These are phyloP conservation scores for Aspergillus kassunensis DNA, from an alignment of 495 filamentous ascomycete species.

Conservation along the genomic window DNA sequence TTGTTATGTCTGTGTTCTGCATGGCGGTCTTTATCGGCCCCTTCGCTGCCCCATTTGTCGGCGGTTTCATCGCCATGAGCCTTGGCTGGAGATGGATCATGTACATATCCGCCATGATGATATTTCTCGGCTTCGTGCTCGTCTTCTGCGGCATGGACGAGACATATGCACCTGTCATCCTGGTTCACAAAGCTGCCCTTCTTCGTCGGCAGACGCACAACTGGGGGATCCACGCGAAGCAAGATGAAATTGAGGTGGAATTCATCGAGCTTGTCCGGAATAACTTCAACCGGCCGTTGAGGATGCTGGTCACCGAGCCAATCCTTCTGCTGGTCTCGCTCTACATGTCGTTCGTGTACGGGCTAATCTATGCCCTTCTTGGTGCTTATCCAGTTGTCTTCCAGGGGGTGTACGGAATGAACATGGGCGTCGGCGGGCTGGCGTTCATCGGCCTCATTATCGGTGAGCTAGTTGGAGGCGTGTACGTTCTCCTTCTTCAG, in stretches of 20 bases:
- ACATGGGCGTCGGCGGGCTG: slow-evolving; percentile 30
- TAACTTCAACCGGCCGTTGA: slow-evolving; percentile 42
- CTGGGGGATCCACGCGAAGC: slow-evolving; percentile 46
- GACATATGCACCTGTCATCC: slow-evolving; percentile 38
- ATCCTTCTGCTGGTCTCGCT: slow-evolving; percentile 43
- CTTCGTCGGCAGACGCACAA: slow-evolving; percentile 40
- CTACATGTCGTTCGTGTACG: slow-evolving; percentile 48
- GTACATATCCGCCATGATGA: slow-evolving; percentile 40
- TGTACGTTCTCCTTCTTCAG: slow-evolving; percentile 28
- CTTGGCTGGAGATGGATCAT: slow-evolving; percentile 50
- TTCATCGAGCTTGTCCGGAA: slow-evolving; percentile 33
- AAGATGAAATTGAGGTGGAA: slow-evolving; percentile 44
- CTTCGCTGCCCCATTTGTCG: slow-evolving; percentile 43
- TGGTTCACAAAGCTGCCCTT: slow-evolving; percentile 34
- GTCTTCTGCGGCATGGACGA: slow-evolving; percentile 32
- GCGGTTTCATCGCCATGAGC: slow-evolving; percentile 39
- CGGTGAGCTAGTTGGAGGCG: slow-evolving; percentile 27
- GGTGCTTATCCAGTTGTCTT: slow-evolving; percentile 45
- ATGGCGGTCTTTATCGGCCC: slow-evolving; percentile 49
- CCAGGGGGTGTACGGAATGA: slow-evolving; percentile 34
- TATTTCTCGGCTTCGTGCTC: slow-evolving; percentile 23
- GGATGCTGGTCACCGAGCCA: slow-evolving; percentile 42
- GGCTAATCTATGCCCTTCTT: slow-evolving; percentile 40
- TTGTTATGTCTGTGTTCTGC: slow-evolving; percentile 49
- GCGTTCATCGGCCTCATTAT: slow-evolving; percentile 38